These are phyloP conservation scores for Polytrichum formosum DNA, from an alignment of 225 moss, liverwort and hornwort genomes.

Conservation along the genomic window DNA sequence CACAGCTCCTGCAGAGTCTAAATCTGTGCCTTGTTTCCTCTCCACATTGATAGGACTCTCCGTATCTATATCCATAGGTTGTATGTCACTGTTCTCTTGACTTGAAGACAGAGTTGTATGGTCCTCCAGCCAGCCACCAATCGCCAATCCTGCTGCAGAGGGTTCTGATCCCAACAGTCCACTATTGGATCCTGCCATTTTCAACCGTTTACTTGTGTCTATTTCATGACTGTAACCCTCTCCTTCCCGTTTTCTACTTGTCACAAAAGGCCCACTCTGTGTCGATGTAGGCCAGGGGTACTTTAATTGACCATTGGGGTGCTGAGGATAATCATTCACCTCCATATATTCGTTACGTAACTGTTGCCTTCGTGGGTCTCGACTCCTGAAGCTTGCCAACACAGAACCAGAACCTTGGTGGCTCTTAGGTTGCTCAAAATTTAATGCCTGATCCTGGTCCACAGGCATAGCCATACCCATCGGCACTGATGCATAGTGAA, in stretches of 20 bases:
- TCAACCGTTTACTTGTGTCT: constrained; percentile 57
- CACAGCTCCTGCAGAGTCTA: constrained; percentile 21
- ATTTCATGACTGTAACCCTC: constrained; percentile 26
- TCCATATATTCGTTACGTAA: constrained; percentile 44
- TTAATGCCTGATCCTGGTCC: constrained; percentile 35
- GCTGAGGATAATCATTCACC: constrained; percentile 23
- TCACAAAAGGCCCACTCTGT: constrained; percentile 5
- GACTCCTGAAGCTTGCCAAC: constrained; percentile 42
- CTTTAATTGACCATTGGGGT: constrained; percentile 24
- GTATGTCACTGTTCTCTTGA: constrained; percentile 40
- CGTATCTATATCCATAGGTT: constrained; percentile 81
- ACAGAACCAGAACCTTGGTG: constrained; percentile 25
- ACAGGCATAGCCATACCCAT: constrained; percentile 23
- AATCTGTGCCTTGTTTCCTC: constrained; percentile 15
- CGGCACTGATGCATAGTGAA: constrained; percentile 41
- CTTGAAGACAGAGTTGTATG: constrained; percentile 36
- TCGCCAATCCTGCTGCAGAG: constrained; percentile 49
- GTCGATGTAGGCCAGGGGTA: constrained; percentile 23
- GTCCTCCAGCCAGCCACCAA: constrained; percentile 98
- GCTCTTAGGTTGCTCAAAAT: constrained; percentile 39
- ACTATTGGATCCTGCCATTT: constrained; percentile 28
- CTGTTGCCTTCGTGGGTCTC: constrained; percentile 75
- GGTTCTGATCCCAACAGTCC: constrained; percentile 30
- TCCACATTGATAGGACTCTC: constrained; percentile 45
- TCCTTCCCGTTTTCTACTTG: constrained; percentile 54